Percentiles rank a stretch among this genome's conserved stretches.
These are phyloP conservation scores for Brassica incana DNA, from an alignment of 345 rosid genomes.

Conservation along the genomic window DNA sequence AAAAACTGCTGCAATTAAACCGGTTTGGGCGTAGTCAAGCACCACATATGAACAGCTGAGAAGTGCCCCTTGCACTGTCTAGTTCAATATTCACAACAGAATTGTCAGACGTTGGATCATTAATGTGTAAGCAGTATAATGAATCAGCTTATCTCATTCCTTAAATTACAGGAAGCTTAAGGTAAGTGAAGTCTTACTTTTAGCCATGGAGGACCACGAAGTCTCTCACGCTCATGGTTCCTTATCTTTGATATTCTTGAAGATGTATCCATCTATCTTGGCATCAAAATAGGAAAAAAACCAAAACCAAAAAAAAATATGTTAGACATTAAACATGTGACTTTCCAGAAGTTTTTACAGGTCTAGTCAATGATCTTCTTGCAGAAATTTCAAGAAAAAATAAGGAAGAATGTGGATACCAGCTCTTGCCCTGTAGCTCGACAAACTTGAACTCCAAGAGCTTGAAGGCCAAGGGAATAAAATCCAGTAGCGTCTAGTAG, in stretches of 20 bases:
- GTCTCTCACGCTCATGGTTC: constrained; percentile 86
- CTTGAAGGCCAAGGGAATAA: constrained; percentile 88
- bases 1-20: constrained; percentile 94
- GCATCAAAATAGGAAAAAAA: constrained; percentile 42
- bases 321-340: constrained; percentile 9
- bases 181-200: constrained; percentile 53
- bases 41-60: constrained; percentile 73
- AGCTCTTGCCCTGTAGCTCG: constrained; percentile 99
- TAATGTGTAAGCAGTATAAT: constrained; percentile 9
- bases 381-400: constrained; percentile 9
- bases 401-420: constrained; percentile 48
- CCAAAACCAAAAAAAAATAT: constrained; percentile 1
- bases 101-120: constrained; percentile 14
- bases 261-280: constrained; percentile 93
- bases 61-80: constrained; percentile 86
- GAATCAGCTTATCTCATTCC: constrained; percentile 2
- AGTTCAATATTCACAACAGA: constrained; percentile 32
- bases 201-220: constrained; percentile 95
- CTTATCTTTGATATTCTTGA: constrained; percentile 96
- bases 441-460: constrained; percentile 91
- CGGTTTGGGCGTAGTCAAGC: constrained; percentile 97
- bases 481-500: constrained; percentile 95
- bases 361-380: constrained; percentile 3
- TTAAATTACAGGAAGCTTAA: background rate
- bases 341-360: background rate